Base-by-base conservation (phyloP, 2,329 filamentous ascomycete genomes). In the Aspergillus persii region DNA sequence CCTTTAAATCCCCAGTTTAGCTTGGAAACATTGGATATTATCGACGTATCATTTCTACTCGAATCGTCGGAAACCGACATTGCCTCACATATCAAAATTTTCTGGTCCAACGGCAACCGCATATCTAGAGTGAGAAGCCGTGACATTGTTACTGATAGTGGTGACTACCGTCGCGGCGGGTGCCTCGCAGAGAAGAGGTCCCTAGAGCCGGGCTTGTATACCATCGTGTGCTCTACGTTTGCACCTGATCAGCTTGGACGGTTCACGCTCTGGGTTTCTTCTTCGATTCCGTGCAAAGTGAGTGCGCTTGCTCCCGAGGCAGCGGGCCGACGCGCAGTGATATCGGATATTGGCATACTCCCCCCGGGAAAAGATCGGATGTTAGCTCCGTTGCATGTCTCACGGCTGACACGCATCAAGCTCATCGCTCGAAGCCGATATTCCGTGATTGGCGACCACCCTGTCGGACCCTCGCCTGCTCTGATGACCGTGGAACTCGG, bases 191-290 rank as follows among this genome's bases (percentile, higher is more conserved):
- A 90, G 62, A 77, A 84, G 6, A 65, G 74, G 68, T 69, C 79
- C 23, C 77, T 96, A 18, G 86, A 87, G 44, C 78, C 85, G 0
- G 94, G 94, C 0, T 82, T 82, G 0, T 99, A 98, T 74, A 97
- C 91, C 0, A 83, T 96, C 57, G 89, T 97, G 6, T 94, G 90
- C 71, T 96, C 92, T 2, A 96, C 94, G 0, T 98, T 96, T 72
- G 92, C 96, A 63, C 83, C 89, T 0, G 89, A 89, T 8, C 91
- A 96, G 69, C 80, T 86, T 1, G 90, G 89, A 3, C 81, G 83
- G 52, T 98, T 96, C 69, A 85, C 83, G 0, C 80, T 99, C 8
- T 85, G 87, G 58, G 82, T 97, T n/a, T 87, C 88, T 50, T 88
- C 89, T 36, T 85, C 83, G 26, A 68, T 72, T 7, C 70, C 70